Base-by-base conservation (phyloP, 129 eudicot genomes). In the Pittosporum tobira region DNA sequence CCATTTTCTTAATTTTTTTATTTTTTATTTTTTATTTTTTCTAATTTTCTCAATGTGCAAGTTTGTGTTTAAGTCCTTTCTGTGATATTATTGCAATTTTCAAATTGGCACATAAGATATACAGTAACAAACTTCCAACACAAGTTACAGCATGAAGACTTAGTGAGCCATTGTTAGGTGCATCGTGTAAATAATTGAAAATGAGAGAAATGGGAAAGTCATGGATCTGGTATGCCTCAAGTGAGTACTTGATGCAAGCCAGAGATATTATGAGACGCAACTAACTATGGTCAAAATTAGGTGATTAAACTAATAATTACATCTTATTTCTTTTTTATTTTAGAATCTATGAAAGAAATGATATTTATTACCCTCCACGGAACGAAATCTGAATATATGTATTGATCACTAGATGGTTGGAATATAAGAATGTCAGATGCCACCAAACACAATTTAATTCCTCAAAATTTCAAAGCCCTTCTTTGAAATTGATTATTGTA, bases 211-310 rank as follows among this genome's bases (percentile, higher is more conserved):
- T 0, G 36, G 40, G 1, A 34, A 34, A 28, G 24, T 20, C 56
- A 15, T 54, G 63, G 19, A 56, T 66, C 44, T 53, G 70, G 44
- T 65, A 29, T 43, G 18, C 23, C 1, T 54, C 55, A 64, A 51
- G 18, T 12, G 13, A 31, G 20, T 29, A 25, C 29, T 19, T 28
- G 19, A 21, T 44, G 23, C 63, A 55, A 66, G 63, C 23, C 45
- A 62, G 31, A 38, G 28, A 13, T 52, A 27, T 16, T 28, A 65
- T 44, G 28, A 20, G 44, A 28, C 61, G 29, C 11, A 36, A 25
- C 2, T 61, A n/a, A 24, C 11, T 25, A 19, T 55, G 45, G 24
- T 65, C 19, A 53, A 22, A 18, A 24, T 40, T 21, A 59, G 34
- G 42, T 27, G 37, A 25, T 14, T 44, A 26, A 28, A 16, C 18